These are phyloP conservation scores for Digitaria exilis DNA, from an alignment of 202 grass and related monocot genomes.

Conservation along the genomic window DNA sequence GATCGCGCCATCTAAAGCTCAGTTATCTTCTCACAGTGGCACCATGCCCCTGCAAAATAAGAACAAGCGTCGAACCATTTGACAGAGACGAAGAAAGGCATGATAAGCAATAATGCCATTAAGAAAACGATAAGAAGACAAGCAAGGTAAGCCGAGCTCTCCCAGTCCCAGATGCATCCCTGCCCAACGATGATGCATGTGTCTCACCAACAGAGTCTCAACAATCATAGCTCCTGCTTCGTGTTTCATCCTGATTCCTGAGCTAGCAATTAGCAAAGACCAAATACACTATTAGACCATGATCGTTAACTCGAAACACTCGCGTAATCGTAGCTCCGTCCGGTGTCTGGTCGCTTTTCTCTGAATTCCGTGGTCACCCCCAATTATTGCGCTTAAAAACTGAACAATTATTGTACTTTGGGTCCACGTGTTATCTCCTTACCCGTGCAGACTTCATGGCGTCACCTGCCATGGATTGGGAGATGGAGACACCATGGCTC, in stretches of 20 bases:
- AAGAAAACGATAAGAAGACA: background rate
- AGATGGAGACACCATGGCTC: background rate
- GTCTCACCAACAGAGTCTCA: background rate
- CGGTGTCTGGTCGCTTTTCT: background rate
- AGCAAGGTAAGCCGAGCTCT: background rate
- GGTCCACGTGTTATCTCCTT: conserved; percentile 8
- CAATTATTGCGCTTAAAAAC: conserved; percentile 3
- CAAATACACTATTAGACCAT: background rate
- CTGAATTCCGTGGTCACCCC: background rate
- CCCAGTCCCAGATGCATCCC: background rate
- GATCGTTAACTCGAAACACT: background rate
- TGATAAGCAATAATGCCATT: background rate
- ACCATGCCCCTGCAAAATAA: background rate
- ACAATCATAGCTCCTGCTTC: background rate
- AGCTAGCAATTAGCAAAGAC: background rate
- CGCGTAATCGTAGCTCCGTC: background rate
- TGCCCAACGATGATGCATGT: background rate
- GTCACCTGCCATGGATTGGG: conserved; percentile 13
- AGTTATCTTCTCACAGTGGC: background rate
- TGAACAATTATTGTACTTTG: conserved; percentile 39
- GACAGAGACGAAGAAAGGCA: background rate
- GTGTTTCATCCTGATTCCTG: background rate
- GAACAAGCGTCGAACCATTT: conserved; percentile 28
- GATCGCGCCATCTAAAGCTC: background rate
- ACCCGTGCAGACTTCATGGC: conserved; percentile 20